These are phyloP conservation scores for Hansenula lynferdii DNA, from an alignment of 1,139 yeast genomes.

Conservation along the genomic window DNA sequence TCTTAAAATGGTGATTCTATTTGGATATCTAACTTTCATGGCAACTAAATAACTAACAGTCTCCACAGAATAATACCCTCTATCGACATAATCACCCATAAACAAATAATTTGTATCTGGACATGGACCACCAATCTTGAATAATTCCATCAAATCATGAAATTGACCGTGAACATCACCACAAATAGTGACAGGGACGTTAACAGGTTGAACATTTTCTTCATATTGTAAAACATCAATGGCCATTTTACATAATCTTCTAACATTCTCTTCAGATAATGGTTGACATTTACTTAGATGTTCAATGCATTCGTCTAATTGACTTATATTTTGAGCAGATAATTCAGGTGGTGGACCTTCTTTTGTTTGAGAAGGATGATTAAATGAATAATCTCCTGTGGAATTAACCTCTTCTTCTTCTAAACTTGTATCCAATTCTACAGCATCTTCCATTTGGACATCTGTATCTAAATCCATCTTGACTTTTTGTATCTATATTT, in stretches of 20 bases:
- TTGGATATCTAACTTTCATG: conserved; percentile 81
- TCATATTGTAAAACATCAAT: conserved; percentile 75
- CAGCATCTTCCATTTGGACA: conserved; percentile 69
- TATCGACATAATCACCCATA: conserved; percentile 89
- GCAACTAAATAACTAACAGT: conserved; percentile 64
- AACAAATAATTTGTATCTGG: conserved; percentile 75
- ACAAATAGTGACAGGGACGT: conserved; percentile 81
- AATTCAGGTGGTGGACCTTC: conserved; percentile 33
- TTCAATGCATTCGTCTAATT: conserved; percentile 87
- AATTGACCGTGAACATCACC: conserved; percentile 85
- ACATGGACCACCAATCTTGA: conserved; percentile 70
- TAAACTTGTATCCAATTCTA: conserved; percentile 41
- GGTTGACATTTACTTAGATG: conserved; percentile 77
- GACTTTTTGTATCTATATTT: no score
- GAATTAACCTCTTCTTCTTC: conserved; percentile 24
- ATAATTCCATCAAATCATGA: conserved; percentile 69
- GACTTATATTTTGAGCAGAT: conserved; percentile 39
- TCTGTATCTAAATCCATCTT: conserved; percentile 63
- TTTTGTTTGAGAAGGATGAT: conserved; percentile 18
- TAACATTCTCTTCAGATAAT: conserved; percentile 73
- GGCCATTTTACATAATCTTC: conserved; percentile 83
- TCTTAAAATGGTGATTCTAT: conserved; percentile 72
- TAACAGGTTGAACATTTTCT: conserved; percentile 89
- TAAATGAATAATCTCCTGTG: conserved; percentile 16
- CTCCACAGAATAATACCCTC: conserved; percentile 90